Base-by-base conservation (phyloP, 2,329 filamentous ascomycete species). In the Epichloe elymi region DNA sequence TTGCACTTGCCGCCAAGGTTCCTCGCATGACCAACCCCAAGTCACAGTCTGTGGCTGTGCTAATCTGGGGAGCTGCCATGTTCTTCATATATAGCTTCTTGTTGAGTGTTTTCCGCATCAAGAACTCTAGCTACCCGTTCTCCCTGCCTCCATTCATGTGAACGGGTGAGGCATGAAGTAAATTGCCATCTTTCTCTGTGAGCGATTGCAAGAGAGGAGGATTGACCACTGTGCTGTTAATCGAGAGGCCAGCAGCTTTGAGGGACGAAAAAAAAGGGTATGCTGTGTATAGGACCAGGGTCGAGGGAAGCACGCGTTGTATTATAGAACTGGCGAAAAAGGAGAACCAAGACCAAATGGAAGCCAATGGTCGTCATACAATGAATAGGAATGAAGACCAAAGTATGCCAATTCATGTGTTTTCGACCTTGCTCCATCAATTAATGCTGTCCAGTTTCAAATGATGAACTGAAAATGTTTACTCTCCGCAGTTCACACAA, bases 121-220 rank as follows among this genome's bases (percentile, higher is more conserved):
- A 98, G 82, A 98, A 97, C 65, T 82, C 83, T 36, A 88, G 88
- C 23, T 98, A 98, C 69, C 90, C 90, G 15, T 96, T 97, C 71
- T 89, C 83, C 63, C 76, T 98, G 55, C 93, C 93, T 51, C 93
- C 93, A 11, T 97, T 98, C 68, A 75, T 82, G 70, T 82, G 67
- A 61, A 53, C 20, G 23, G 12, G 45, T 8, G 17, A n/a, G n/a
- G 17, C 35, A 30, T 14, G 7, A 47, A 11, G 17, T 14, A 12
- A n/a, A n/a, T 42, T 14, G 14, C 11, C 17, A 26, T 4, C 5
- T 20, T 42, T 20, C 5, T 12, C 10, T 15, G 12, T 5, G 17
- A 42, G 12, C 6, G 40, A 14, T 23, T 26, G 23, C 23, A 30
- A 2, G 23, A 44, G 12, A 10, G 15, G 4, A 8, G 15, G 12